phyloP scores from a whole-genome alignment of 139 green algal genomes.

The Chlorella vulgaris region DNA sequence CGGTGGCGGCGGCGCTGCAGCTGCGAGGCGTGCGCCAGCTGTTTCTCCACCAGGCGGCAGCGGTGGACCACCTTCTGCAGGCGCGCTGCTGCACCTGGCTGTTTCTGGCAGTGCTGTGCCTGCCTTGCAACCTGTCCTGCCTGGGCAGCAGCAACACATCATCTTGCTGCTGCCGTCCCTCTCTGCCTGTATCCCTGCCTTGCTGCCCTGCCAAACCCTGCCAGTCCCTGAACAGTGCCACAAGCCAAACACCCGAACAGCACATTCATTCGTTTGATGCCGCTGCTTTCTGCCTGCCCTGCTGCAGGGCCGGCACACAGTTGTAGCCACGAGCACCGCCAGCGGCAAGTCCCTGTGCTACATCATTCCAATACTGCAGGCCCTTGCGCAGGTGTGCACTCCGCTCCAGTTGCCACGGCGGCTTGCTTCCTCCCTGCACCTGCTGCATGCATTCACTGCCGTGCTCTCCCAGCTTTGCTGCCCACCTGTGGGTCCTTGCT shows the following conservation, averaged over 20 bases:
- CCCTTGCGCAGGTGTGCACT: slow-evolving; percentile 35
- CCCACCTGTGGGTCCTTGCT: too few relatives aligned
- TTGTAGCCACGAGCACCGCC: slow-evolving; percentile 90
- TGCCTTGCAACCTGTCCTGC: background rate
- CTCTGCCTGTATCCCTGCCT: background rate
- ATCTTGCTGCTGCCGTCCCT: background rate
- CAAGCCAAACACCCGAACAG: too few relatives aligned
- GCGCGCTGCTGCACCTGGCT: background rate
- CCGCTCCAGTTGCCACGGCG: background rate
- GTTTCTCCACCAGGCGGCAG: slow-evolving; percentile 64
- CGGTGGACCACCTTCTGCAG: slow-evolving; percentile 19
- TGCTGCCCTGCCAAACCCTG: background rate
- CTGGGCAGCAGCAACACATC: background rate
- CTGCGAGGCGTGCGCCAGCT: slow-evolving; percentile 48
- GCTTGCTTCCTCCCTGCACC: background rate
- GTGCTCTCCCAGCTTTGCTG: too few relatives aligned
- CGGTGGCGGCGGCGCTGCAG: slow-evolving; percentile 53
- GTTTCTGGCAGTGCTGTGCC: background rate
- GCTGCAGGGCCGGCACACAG: slow-evolving; percentile 62
- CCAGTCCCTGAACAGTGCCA: too few relatives aligned
- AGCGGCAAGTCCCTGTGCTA: slow-evolving; percentile 95
- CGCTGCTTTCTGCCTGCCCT: background rate
- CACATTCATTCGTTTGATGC: background rate
- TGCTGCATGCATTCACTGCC: background rate
- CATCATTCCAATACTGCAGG: slow-evolving; percentile 78